Base-by-base conservation (phyloP, 2,329 filamentous ascomycete species). In the Sporothrix pseudoabietina region DNA sequence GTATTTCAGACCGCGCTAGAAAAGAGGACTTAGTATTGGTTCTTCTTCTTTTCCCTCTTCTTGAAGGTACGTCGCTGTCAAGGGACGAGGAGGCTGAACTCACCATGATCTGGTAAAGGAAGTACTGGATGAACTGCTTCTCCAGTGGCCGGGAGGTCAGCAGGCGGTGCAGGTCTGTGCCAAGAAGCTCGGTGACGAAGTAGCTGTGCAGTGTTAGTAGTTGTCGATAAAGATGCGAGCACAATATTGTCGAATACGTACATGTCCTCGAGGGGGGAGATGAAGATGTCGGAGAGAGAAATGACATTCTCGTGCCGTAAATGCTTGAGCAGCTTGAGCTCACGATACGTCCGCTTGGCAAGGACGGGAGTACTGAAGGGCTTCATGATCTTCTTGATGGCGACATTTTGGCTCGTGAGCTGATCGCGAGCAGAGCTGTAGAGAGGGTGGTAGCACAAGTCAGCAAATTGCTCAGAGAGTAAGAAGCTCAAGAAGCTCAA, bases 321-420 rank as follows among this genome's bases (percentile, higher is more conserved):
- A 81, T 99, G 96, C 87, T 98, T 99, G 80, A 99, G 87, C 76
- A 99, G 89, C 87, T 98, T 99, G 81, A 99, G 86, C 83, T 99
- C 96, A 80, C 96, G 91, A 83, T 99, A 99, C 77, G 96, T 99
- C 81, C 96, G 90, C 87, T 99, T 99, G 74, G 96, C 96, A 66
- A 99, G 87, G 74, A 99, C 96, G 0, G 96, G 94, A n/a, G 96
- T 99, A 87, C 94, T 98, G 85, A 99, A 99, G 10, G 96, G 96
- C 87, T 98, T 99, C 95, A 99, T 98, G 81, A 99, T 99, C 89
- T 99, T 99, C 89, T 99, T 99, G 82, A 99, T 94, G 74, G 96
- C 96, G 75, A 99, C 96, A 83, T 94, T 94, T 83, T 98, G 94
- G 82, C 89, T 93, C 75, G 96, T 98, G 83, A 99, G 94, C 86